A percentile compares a stretch with the other conserved stretches of the same genome.
These are phyloP conservation scores for Chrysanthemum seticuspe DNA, from an alignment of 129 eudicot species.

Conservation along the genomic window DNA sequence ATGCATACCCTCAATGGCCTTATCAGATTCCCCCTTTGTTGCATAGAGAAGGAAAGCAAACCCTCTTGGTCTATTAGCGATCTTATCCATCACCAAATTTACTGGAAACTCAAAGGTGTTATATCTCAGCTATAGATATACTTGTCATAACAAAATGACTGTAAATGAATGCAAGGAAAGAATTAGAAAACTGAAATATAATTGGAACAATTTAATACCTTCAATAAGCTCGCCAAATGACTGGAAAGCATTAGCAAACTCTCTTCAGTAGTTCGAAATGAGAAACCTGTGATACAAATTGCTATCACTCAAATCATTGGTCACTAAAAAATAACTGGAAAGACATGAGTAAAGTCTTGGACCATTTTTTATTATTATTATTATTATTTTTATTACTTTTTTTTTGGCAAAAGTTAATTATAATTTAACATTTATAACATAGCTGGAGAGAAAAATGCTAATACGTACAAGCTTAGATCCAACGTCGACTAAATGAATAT, in stretches of 20 bases:
- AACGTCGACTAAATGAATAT: too few species aligned
- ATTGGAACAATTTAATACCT: constrained; percentile 40
- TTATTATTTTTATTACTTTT: too few species aligned
- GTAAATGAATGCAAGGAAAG: constrained; percentile 1
- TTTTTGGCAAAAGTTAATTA: too few species aligned
- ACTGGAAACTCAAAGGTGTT: constrained; percentile 44
- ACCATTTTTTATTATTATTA: too few species aligned
- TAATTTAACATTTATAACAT: too few species aligned
- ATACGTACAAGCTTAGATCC: too few species aligned
- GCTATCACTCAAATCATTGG: constrained; percentile 8
- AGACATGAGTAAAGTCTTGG: not conserved
- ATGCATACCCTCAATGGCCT: constrained; percentile 98
- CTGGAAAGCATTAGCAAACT: constrained; percentile 75
- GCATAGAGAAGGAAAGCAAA: constrained; percentile 86
- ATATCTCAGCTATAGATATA: not conserved
- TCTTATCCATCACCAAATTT: constrained; percentile 88
- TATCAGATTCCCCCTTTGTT: constrained; percentile 79
- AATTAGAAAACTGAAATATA: constrained; percentile 10
- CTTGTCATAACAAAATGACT: constrained; percentile 4
- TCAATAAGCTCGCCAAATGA: constrained; percentile 81
- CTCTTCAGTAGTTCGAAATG: constrained; percentile 88
- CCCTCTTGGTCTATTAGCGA: constrained; percentile 93
- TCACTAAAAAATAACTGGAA: not conserved
- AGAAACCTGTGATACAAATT: constrained; percentile 61
- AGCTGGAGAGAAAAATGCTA: too few species aligned